Evolutionary conservation across 169 alveolate species (phyloP), one percentile per base, ranked within the genome.

Genomic region (Plasmodium gaboni): DNA sequence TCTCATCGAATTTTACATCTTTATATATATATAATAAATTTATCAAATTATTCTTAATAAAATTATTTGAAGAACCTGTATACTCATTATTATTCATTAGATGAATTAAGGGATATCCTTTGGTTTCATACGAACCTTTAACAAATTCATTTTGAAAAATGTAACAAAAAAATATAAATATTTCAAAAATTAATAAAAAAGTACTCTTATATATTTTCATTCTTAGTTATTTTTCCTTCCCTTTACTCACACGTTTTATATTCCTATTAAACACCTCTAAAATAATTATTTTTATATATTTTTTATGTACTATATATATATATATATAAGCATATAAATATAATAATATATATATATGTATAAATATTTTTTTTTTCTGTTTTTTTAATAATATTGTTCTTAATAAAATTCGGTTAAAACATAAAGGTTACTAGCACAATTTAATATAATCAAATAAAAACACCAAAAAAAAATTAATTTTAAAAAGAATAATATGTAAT

Each of bases 21-120:
- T 83, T 44, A 61, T 83, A 83, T 42, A 83, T 46, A 50, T 15
- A 55, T 22, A 83, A 50, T 44, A 83, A 12, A 46, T 83, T 83
- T 55, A 69, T 69, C 50, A 83, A 55, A 83, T 83, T 83, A 50
- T 55, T 48, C n/a, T 70, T 67, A 83, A 63, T 38, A 50, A 55
- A 22, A 68, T 70, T n/a, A 69, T 19, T 69, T 26, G 44, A 19
- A 9, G 85, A 63, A 17, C 91, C 91, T 17, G 59, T 38, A 57
- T 17, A 19, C 7, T 13, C 73, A 19, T 83, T 83, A 3, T 71
- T 68, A 15, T 59, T 17, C 73, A 70, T 28, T 3, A 83, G 48
- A 55, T 83, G 91, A 12, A 83, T 50, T 17, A 83, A 50, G 2
- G 91, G 86, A 48, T 67, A 83, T 2, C 51, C 91, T 55, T 83